Evolutionary conservation across 2,329 filamentous ascomycete genomes (phyloP), one percentile per base, ranked within the genome.

Genomic region (Hymenoscyphus occultus): DNA sequence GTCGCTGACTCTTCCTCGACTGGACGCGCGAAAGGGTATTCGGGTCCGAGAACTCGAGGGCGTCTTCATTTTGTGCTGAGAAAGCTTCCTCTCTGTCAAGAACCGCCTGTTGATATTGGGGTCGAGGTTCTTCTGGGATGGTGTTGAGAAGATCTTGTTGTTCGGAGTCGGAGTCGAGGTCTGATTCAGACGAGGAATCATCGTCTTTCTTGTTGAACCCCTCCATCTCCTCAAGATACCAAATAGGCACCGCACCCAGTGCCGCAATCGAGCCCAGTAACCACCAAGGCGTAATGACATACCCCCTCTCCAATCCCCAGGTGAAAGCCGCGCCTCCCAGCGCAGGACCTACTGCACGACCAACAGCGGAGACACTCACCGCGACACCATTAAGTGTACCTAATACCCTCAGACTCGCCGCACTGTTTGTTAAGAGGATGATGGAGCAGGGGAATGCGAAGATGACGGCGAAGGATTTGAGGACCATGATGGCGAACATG

Each of bases 311-410:
- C 0, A 92, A 86, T 0, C 94, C 94, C 78, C 85, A 86, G 0
- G 87, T 90, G 74, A 97, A 97, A 0, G 88, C 81, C 1, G 82
- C 79, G 0, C 94, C 94, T 0, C 87, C 84, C 40, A 90, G 76
- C 0, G 91, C 90, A 0, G 95, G 94, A 0, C 95, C 95, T 0
- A 84, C 73, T 0, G 92, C 93, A 59, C 93, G 82, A 1, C 93
- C 94, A 5, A 97, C 77, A 0, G 91, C 93, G 69, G 88, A 90
- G 40, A 93, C 86, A 64, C 89, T 90, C 0, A 93, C 97, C 0
- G 92, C 93, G 67, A 97, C 87, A 2, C 94, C 95, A 73, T 98
- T 98, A 63, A 98, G 79, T 0, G 93, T 97, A 1, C 93, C 93
- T 5, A 98, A 83, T 10, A 96, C 85, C 56, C 84, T 81, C 16